Conservation (phyloP, 805 yeast genomes). For the Candida maris region DNA sequence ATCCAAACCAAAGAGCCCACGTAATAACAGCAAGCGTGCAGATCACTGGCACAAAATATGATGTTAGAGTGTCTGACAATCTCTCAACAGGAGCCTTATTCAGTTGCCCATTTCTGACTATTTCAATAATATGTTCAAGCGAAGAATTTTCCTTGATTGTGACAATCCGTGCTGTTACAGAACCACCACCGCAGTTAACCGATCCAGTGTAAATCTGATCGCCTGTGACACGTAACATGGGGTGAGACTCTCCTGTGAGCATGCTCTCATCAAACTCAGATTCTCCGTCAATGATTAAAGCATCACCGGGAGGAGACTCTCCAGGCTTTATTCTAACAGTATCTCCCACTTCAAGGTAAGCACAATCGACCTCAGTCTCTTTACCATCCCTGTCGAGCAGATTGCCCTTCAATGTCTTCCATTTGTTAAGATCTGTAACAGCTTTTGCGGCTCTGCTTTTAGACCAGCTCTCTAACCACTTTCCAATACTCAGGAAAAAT, state of each 20-base stretch:
- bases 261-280: slow-evolving; percentile 60
- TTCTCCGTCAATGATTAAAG: slow-evolving; percentile 45
- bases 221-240: slow-evolving; percentile 54
- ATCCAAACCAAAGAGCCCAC: slow-evolving; percentile 65
- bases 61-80: slow-evolving; percentile 63
- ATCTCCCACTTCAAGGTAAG: slow-evolving; percentile 51
- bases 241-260: slow-evolving; percentile 58
- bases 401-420: slow-evolving; percentile 50
- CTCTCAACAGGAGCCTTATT: slow-evolving; percentile 71
- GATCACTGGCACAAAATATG: slow-evolving; percentile 70
- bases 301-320: slow-evolving; percentile 59
- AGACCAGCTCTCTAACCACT: slow-evolving; percentile 62
- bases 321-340: slow-evolving; percentile 47
- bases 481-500: slow-evolving; percentile 67
- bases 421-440: slow-evolving; percentile 46
- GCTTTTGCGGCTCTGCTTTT: slow-evolving; percentile 67
- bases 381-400: slow-evolving; percentile 31
- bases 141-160: slow-evolving; percentile 62
- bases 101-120: slow-evolving; percentile 72
- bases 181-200: slow-evolving; percentile 53
- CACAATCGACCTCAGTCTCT: slow-evolving; percentile 33
- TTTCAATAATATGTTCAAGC: slow-evolving; percentile 63
- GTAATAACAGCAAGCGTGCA: slow-evolving; percentile 55
- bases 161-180: slow-evolving; percentile 52
- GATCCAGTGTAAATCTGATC: slow-evolving; percentile 75